Base-by-base conservation (phyloP, 148 eudicot species). In the Vaccinium darrowii region DNA sequence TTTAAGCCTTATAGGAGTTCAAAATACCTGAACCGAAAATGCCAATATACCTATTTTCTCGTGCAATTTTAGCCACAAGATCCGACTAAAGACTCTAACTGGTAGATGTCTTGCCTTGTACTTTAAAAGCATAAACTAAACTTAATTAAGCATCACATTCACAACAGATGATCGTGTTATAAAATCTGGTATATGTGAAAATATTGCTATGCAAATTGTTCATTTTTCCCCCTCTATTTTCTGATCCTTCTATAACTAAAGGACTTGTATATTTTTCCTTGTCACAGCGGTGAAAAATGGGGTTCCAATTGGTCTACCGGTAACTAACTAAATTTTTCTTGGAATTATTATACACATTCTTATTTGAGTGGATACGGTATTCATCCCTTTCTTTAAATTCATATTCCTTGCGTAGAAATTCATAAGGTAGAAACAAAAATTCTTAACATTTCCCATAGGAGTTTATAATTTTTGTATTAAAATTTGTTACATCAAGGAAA, bases 121-220 rank as follows among this genome's bases (percentile, higher is more conserved):
- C 15, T 39, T 58, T 52, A 86, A 73, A 21, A 21, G 1, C 6
- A 56, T 71, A 8, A 82, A 81, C 36, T 81, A n/a, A n/a, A n/a
- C n/a, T n/a, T n/a, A n/a, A n/a, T n/a, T 79, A 25, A 91, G 86
- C 69, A 76, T 75, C 72, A n/a, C 80, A 10, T 72, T 75, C 72
- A n/a, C 80, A 10, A 87, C 90, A 39, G 94, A 92, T 85, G 1
- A 60, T 27, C 84, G 49, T 49, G 89, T 71, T 71, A 84, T 16
- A 7, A 23, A 7, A n/a, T 84, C 90, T 5, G 65, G 92, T 88
- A 84, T 76, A 84, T 63, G 23, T 5, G 0, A 49, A 1, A 30
- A 33, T 62, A 12, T 33, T 5, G 6, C 43, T 47, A 27, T 16
- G 5, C 56, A 21, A 52, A 1, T 3, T 76, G 25, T 14, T 19